Percentiles rank a stretch among this genome's conserved stretches.
Evolutionary conservation across 768 basidiomycete genomes (phyloP).

Genomic region (Suillus plorans): DNA sequence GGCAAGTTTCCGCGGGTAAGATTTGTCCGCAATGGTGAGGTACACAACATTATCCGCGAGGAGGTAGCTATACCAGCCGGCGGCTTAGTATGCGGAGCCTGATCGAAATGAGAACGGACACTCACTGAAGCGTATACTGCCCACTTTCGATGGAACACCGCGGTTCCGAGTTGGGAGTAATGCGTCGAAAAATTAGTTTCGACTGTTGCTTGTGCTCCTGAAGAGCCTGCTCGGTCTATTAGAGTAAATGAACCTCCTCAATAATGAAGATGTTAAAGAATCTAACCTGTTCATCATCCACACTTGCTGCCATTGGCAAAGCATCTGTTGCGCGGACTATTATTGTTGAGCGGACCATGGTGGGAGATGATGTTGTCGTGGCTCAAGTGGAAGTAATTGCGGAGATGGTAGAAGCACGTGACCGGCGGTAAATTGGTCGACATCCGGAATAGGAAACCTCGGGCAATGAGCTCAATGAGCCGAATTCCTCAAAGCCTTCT

Average conservation of each 20-base stretch:
- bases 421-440: neutral
- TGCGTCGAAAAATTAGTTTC: constrained; percentile 92
- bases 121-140: constrained; percentile 93
- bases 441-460: neutral
- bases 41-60: constrained; percentile 94
- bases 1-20: constrained; percentile 94
- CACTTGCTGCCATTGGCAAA: constrained; percentile 90
- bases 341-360: constrained; percentile 86
- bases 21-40: constrained; percentile 93
- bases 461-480: neutral
- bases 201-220: constrained; percentile 99
- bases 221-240: constrained; percentile 86
- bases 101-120: constrained; percentile 18
- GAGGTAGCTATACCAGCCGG: constrained; percentile 69
- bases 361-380: constrained; percentile 8
- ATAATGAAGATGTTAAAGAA: neutral
- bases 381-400: neutral
- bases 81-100: neutral
- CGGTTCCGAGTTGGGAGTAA: constrained; percentile 92
- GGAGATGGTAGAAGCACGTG: constrained; percentile 7
- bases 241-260: neutral
- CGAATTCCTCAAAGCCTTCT: neutral
- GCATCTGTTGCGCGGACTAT: constrained; percentile 85
- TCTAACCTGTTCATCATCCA: constrained; percentile 93
- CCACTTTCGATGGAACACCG: constrained; percentile 97